These are phyloP conservation scores for Dissophora globulifera DNA, from an alignment of 192 early-diverging fungal genomes.

Conservation along the genomic window DNA sequence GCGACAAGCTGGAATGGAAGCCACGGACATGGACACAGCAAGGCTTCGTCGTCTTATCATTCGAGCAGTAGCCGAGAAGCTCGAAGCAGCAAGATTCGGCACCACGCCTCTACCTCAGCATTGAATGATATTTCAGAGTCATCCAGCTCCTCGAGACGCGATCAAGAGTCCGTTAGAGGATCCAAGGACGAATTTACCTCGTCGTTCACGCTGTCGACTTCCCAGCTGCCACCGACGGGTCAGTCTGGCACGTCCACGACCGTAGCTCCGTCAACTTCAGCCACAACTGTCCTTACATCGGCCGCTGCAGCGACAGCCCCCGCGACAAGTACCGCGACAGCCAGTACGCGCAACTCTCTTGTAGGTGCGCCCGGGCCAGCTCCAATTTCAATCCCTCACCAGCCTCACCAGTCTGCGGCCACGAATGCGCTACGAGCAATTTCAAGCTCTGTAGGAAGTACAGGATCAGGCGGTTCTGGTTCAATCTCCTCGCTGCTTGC, in stretches of 20 bases:
- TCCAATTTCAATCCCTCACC: constrained; percentile 42
- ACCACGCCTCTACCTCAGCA: constrained; percentile 36
- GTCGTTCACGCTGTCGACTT: not conserved
- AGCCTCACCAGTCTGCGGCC: constrained; percentile 43
- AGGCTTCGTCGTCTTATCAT: constrained; percentile 36
- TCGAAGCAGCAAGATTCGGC: constrained; percentile 28
- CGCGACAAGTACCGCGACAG: not conserved
- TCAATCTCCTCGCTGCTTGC: constrained; percentile 34
- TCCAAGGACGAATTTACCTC: not conserved
- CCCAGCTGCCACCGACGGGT: constrained; percentile 21
- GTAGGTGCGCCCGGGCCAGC: constrained; percentile 9
- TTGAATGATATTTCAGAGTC: constrained; percentile 13
- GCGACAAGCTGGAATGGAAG: constrained; percentile 56
- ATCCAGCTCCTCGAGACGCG: constrained; percentile 32
- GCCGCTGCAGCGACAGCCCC: too few relatives aligned
- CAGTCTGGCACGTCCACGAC: not conserved
- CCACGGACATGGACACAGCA: constrained; percentile 34
- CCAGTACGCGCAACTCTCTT: constrained; percentile 12
- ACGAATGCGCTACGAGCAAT: constrained; percentile 43
- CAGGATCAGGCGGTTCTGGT: constrained; percentile 46
- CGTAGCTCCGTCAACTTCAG: not conserved
- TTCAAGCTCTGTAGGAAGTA: constrained; percentile 49
- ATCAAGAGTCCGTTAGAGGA: constrained; percentile 5
- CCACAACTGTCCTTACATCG: not conserved
- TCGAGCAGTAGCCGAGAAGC: constrained; percentile 29